A percentile compares a stretch with the other conserved stretches of the same genome.
Conservation (phyloP, 805 yeast species). For the Maudiozyma turicensis region DNA sequence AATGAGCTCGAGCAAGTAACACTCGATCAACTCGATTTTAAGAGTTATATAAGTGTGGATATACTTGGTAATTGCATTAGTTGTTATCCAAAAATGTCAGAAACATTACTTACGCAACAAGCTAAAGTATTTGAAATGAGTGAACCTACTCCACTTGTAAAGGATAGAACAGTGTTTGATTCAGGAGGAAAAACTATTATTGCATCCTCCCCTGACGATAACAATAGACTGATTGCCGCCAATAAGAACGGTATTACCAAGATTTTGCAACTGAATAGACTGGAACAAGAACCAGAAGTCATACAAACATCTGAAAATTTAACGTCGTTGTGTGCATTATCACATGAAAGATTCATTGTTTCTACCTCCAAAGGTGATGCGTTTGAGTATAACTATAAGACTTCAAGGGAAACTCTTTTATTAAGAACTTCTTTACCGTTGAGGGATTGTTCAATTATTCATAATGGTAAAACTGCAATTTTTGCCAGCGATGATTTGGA, state of each 20-base stretch:
- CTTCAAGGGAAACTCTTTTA: constrained; percentile 30
- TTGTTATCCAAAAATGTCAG: no score
- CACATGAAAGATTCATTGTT: constrained; percentile 13
- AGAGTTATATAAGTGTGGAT: no score
- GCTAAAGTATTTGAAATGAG: background rate
- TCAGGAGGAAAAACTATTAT: constrained; percentile 24
- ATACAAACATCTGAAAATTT: constrained; percentile 41
- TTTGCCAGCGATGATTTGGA: constrained; percentile 64
- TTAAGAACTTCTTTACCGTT: constrained; percentile 29
- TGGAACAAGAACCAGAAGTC: constrained; percentile 53
- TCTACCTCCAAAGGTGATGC: constrained; percentile 24
- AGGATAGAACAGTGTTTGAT: background rate
- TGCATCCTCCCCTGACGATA: constrained; percentile 18
- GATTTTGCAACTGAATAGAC: constrained; percentile 37
- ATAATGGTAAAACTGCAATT: constrained; percentile 47
- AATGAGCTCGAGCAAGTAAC: no score
- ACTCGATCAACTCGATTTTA: no score
- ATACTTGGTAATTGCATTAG: no score
- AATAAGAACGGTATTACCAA: constrained; percentile 47
- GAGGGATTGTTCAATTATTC: constrained; percentile 47
- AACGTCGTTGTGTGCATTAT: constrained; percentile 27
- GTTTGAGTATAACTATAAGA: constrained; percentile 12
- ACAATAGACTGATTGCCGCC: constrained; percentile 36
- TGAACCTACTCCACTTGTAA: background rate
- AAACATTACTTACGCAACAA: background rate